Base-by-base conservation (phyloP, 768 basidiomycete genomes). In the Boletus sp. region DNA sequence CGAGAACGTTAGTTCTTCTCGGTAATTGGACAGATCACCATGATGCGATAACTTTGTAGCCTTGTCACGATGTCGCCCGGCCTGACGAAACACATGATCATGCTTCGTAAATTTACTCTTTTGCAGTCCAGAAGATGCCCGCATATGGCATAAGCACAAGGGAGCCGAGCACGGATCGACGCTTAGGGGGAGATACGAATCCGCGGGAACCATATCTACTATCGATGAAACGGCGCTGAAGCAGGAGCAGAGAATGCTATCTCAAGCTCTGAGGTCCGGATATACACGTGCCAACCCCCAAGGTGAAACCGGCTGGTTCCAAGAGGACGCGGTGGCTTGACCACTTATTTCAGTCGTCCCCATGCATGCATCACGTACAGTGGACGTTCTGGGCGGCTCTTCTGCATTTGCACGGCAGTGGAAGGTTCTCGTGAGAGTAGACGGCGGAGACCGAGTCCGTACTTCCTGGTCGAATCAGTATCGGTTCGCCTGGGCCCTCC, bases 281-380 rank as follows among this genome's bases (percentile, higher is more conserved):
- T n/a, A 51, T 15, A 25, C 17, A 25, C 33, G 15, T 5, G 32
- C 15, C 10, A 27, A 25, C 43, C 15, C 35, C 38, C 15, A n/a
- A 23, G 39, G 50, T 40, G 14, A 34, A 43, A 27, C 27, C 44
- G 11, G 41, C 33, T 21, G 43, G 33, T 33, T 27, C 37, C 39
- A 27, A 32, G 47, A 30, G 29, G 29, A 29, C 25, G 5, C 25
- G 29, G 29, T 29, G 29, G 29, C 8, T 29, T 29, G 7, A 29
- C 29, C 29, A 29, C 6, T 25, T 25, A 25, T 25, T 25, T 25
- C 25, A 25, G 25, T 25, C 0, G 25, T 25, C 27, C 39, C 14
- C 21, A 44, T 39, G 23, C 17, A 34, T 42, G 9, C 44, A 42
- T 64, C 55, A 61, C 64, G 65, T 64, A 67, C 53, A 41, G 1